These are phyloP conservation scores for Cytospora paraplurivora DNA, from an alignment of 2,329 filamentous ascomycete genomes.

Conservation along the genomic window DNA sequence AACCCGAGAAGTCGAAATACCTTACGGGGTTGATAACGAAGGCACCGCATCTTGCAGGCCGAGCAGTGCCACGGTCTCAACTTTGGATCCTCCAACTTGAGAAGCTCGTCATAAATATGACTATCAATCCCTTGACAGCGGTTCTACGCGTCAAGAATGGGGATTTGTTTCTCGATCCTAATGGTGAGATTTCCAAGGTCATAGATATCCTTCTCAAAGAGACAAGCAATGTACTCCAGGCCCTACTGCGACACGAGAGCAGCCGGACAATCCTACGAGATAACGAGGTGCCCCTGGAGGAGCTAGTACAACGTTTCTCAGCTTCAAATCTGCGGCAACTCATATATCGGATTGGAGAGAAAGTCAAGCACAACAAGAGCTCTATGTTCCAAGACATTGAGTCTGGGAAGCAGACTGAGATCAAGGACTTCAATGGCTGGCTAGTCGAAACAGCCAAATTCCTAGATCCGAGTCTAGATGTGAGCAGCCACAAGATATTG, in stretches of 20 bases:
- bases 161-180: conserved; percentile 64
- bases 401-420: conserved; percentile 55
- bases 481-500: conserved; percentile 31
- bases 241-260: conserved; percentile 63
- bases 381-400: conserved; percentile 64
- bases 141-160: conserved; percentile 78
- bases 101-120: conserved; percentile 78
- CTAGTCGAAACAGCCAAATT: conserved; percentile 40
- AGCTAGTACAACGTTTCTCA: conserved; percentile 47
- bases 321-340: conserved; percentile 44
- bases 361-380: conserved; percentile 57
- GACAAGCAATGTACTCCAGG: conserved; percentile 70
- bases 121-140: conserved; percentile 85
- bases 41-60: conserved; percentile 48
- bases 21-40: conserved; percentile 46
- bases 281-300: conserved; percentile 20
- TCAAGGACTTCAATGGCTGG: conserved; percentile 63
- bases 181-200: conserved; percentile 53
- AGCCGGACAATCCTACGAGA: conserved; percentile 42
- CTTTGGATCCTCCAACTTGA: conserved; percentile 72
- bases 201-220: conserved; percentile 75
- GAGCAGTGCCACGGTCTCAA: conserved; percentile 43
- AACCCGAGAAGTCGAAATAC: conserved; percentile 35
- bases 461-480: conserved; percentile 28
- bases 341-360: conserved; percentile 50